Conservation (phyloP, 306 rosid genomes). For the Acacia melanoxylon region DNA sequence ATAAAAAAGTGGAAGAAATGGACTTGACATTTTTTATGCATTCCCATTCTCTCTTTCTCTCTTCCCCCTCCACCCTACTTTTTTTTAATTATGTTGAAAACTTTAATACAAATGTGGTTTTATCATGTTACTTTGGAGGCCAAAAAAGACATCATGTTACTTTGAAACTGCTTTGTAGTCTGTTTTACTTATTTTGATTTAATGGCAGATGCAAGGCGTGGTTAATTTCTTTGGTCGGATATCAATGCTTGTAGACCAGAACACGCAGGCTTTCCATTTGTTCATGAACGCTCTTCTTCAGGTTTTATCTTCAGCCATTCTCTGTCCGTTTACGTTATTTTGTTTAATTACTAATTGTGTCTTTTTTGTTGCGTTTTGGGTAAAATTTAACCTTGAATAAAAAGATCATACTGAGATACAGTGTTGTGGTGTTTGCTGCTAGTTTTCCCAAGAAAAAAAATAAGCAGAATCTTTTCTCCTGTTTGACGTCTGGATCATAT, state of each 20-base stretch:
- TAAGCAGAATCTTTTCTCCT: not conserved
- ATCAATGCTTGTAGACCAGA: constrained; percentile 92
- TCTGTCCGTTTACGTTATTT: constrained; percentile 19
- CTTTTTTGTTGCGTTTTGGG: constrained; percentile 3
- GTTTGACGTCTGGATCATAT: not conserved
- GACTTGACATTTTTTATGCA: constrained; percentile 9
- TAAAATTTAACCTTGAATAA: not conserved
- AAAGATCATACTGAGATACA: not conserved
- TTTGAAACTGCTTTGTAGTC: constrained; percentile 8
- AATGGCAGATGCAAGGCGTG: constrained; percentile 82
- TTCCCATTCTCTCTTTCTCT: not conserved
- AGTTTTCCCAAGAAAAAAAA: not conserved
- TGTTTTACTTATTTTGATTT: constrained; percentile 25
- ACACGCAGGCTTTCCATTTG: constrained; percentile 95
- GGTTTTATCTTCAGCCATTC: constrained; percentile 47
- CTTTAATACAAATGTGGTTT: constrained; percentile 10
- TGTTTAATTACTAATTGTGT: not conserved
- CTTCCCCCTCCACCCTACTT: not conserved
- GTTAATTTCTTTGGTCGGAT: constrained; percentile 94
- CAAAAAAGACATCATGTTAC: not conserved
- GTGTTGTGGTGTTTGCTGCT: not conserved
- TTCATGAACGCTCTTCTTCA: constrained; percentile 97
- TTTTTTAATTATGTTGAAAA: constrained; percentile 8
- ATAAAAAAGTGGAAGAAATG: constrained; percentile 12
- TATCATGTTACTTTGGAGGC: not conserved